Percentiles rank a stretch among this genome's conserved stretches.
phyloP scores from a whole-genome alignment of 2,329 filamentous ascomycete genomes.

The Botrytis fragariae region DNA sequence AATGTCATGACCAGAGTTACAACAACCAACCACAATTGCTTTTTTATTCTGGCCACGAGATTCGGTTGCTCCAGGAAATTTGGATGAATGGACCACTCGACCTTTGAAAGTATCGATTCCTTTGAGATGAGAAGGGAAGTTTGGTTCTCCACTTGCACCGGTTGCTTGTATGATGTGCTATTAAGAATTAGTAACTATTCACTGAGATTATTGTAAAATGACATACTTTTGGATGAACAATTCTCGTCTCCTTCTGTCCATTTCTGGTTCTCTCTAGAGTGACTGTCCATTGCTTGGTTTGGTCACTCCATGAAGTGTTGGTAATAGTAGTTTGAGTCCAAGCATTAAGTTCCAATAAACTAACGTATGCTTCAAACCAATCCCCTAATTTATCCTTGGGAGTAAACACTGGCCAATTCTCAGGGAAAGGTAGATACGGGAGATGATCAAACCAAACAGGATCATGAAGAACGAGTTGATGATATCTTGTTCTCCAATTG shows the following conservation, averaged over 20 bases:
- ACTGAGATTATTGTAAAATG: neutral
- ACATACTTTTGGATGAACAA: constrained; percentile 26
- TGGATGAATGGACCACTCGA: constrained; percentile 58
- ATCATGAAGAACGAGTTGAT: constrained; percentile 66
- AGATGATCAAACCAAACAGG: constrained; percentile 58
- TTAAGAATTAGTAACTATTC: constrained; percentile 29
- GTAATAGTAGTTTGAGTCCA: constrained; percentile 56
- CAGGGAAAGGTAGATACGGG: constrained; percentile 63
- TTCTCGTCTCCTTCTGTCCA: constrained; percentile 24
- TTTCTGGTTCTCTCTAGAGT: constrained; percentile 44
- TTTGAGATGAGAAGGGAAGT: constrained; percentile 45
- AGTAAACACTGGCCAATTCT: constrained; percentile 66
- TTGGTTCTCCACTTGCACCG: constrained; percentile 56
- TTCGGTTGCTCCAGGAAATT: constrained; percentile 52
- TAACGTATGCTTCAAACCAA: constrained; percentile 65
- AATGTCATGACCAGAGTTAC: constrained; percentile 69
- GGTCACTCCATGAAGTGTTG: constrained; percentile 46
- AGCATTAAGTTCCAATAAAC: constrained; percentile 62
- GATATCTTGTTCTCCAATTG: constrained; percentile 62
- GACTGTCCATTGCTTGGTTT: constrained; percentile 53
- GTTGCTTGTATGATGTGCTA: constrained; percentile 30
- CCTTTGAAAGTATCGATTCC: constrained; percentile 56
- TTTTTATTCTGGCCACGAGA: constrained; percentile 52
- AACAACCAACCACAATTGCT: constrained; percentile 64
- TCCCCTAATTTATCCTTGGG: constrained; percentile 70